Evolutionary conservation across 202 grass and related monocot species (phyloP), one percentile per base, ranked within the genome.

Genomic region (Cymbopogon flexuosus): DNA sequence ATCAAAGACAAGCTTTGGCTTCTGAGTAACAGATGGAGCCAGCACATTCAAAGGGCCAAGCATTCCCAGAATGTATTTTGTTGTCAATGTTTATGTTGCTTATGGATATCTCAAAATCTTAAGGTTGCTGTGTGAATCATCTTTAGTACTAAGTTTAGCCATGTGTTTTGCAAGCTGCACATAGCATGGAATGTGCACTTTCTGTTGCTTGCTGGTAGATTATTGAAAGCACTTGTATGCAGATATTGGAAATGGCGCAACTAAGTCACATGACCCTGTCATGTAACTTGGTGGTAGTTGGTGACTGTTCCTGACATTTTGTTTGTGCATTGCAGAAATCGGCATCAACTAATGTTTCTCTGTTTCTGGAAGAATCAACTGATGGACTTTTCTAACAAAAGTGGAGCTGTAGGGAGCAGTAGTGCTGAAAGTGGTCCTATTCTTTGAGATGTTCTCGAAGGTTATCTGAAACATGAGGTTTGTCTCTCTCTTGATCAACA

Each of bases 381-480:
- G 21, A 90, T 83, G 65, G 92, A 91, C 60, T 93, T 97, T 60
- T 93, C 82, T 57, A 93, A 84, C 79, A 91, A 91, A 90, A 94
- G 80, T 73, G 87, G 82, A 37, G 56, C 76, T 86, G 94, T 92
- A 34, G 78, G 85, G 61, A 89, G 82, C 72, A 92, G 90, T 72
- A 91, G 82, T 77, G 92, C 85, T 61, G 95, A 97, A 83, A 97
- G 86, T 86, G 92, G 90, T 64, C 92, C 95, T 13, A 81, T 93
- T 79, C 92, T 97, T 33, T 85, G 93, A 79, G 95, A 94, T 78
- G 88, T 94, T 74, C 92, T 94, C 51, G 88, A 97, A 86, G 95
- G 95, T 77, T 98, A 89, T 78, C 81, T 94, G 33, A 98, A 98
- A 93, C 91, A 91, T 66, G 88, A 98, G 95, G 95, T 97, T 88